Conservation (phyloP, 2,329 filamentous ascomycete genomes). For the Rhytidhysteron rufulum region DNA sequence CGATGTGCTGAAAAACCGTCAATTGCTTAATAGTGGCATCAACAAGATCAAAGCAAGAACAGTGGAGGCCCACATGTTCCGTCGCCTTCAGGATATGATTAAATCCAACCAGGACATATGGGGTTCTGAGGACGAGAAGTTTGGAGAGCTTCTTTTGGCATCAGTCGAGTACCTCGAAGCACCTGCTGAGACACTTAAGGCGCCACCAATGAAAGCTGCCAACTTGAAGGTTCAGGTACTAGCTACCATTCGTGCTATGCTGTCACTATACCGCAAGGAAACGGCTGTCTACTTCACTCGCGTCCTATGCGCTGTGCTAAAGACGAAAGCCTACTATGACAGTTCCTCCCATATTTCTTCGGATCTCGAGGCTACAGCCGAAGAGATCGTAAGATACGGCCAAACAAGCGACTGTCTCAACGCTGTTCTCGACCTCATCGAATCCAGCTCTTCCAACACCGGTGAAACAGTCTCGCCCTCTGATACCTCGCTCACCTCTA, state of each 20-base stretch:
- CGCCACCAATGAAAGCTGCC: slow-evolving; percentile 61
- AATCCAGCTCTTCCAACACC: slow-evolving; percentile 20
- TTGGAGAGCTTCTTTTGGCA: slow-evolving; percentile 63
- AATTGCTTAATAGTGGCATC: slow-evolving; percentile 70
- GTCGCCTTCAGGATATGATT: slow-evolving; percentile 71
- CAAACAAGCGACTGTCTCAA: slow-evolving; percentile 53
- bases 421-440: slow-evolving; percentile 35
- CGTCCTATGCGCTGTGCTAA: slow-evolving; percentile 64
- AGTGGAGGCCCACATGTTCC: slow-evolving; percentile 78
- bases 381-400: slow-evolving; percentile 66
- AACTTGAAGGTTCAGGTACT: slow-evolving; percentile 73
- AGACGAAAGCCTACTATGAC: slow-evolving; percentile 64
- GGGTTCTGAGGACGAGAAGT: slow-evolving; percentile 65
- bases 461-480: slow-evolving; percentile 6
- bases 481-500: slow-evolving; percentile 23
- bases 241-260: slow-evolving; percentile 68
- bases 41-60: slow-evolving; percentile 66
- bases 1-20: slow-evolving; percentile 44
- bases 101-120: slow-evolving; percentile 62
- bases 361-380: slow-evolving; percentile 68
- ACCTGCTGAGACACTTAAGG: slow-evolving; percentile 41
- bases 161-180: slow-evolving; percentile 70
- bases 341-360: slow-evolving; percentile 67
- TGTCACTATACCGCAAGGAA: slow-evolving; percentile 62
- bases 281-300: slow-evolving; percentile 66